These are phyloP conservation scores for Exserohilum turcica DNA, from an alignment of 2,329 filamentous ascomycete genomes.

Conservation along the genomic window DNA sequence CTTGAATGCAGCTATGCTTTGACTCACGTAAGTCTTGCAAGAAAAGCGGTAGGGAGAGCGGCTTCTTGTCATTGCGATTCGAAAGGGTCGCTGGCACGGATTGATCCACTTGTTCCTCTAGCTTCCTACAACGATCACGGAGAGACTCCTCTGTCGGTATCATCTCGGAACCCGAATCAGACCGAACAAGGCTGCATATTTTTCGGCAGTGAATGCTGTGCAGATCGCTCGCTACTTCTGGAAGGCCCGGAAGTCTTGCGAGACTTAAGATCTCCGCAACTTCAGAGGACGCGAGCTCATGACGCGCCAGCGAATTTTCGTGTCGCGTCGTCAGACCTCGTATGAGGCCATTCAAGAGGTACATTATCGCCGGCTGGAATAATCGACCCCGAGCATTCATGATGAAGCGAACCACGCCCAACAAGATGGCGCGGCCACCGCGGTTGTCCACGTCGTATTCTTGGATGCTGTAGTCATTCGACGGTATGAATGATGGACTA, in stretches of 20 bases:
- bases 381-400: constrained; percentile 42
- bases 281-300: constrained; percentile 17
- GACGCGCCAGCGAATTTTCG: neutral
- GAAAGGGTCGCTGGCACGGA: neutral
- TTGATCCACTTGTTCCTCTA: constrained; percentile 6
- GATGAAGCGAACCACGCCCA: constrained; percentile 44
- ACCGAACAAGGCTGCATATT: constrained; percentile 26
- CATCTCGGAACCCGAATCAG: neutral
- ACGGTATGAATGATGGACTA: neutral
- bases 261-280: constrained; percentile 44
- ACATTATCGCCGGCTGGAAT: constrained; percentile 51
- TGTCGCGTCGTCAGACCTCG: constrained; percentile 33
- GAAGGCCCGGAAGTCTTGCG: constrained; percentile 47
- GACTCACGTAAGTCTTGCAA: constrained; percentile 30
- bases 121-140: constrained; percentile 10
- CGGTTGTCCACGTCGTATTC: constrained; percentile 8
- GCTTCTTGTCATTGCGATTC: neutral
- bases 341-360: constrained; percentile 51
- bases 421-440: constrained; percentile 28
- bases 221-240: constrained; percentile 52
- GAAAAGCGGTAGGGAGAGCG: constrained; percentile 29
- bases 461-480: neutral
- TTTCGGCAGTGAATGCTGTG: constrained; percentile 36
- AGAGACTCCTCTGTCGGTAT: constrained; percentile 30
- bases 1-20: constrained; percentile 40